Percentiles rank a stretch among this genome's conserved stretches.
Evolutionary conservation across 768 basidiomycete species (phyloP).

Genomic region (Agaricus blazei): DNA sequence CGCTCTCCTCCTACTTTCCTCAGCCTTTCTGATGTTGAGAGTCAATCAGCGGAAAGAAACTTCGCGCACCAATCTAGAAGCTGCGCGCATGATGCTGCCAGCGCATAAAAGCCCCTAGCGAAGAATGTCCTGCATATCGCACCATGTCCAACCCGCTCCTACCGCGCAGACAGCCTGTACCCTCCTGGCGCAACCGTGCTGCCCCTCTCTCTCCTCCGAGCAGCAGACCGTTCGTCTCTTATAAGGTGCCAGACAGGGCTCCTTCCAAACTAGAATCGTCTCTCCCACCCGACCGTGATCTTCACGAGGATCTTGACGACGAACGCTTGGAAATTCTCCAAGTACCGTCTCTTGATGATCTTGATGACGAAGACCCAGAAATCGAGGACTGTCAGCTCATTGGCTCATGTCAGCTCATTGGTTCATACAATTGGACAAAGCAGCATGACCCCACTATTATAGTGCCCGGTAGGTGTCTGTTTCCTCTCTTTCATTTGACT

Average conservation of each 20-base stretch:
- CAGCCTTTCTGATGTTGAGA: background rate
- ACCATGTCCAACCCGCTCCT: constrained; percentile 4
- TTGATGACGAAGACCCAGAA: constrained; percentile 23
- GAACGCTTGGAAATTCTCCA: constrained; percentile 22
- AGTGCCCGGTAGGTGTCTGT: constrained; percentile 33
- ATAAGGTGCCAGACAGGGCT: background rate
- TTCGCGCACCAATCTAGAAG: background rate
- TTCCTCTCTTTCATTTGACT: background rate
- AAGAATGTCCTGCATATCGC: background rate
- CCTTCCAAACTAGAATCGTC: constrained; percentile 1
- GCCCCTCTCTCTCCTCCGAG: constrained; percentile 4
- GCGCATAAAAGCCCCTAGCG: background rate
- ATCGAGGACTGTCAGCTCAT: constrained; percentile 28
- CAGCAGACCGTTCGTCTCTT: constrained; percentile 8
- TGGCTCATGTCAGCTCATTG: constrained; percentile 21
- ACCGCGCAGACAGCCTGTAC: constrained; percentile 6
- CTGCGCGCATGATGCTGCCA: background rate
- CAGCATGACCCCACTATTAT: constrained; percentile 43
- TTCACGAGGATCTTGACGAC: constrained; percentile 29
- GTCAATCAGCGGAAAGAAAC: constrained; percentile 8
- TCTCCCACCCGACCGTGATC: constrained; percentile 28
- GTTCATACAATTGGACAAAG: constrained; percentile 55
- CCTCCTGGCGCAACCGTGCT: background rate
- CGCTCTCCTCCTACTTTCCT: background rate
- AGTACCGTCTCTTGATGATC: constrained; percentile 13